Evolutionary conservation across 441 rosid species (phyloP), one percentile per base, ranked within the genome.

Genomic region (Manihot esculenta): DNA sequence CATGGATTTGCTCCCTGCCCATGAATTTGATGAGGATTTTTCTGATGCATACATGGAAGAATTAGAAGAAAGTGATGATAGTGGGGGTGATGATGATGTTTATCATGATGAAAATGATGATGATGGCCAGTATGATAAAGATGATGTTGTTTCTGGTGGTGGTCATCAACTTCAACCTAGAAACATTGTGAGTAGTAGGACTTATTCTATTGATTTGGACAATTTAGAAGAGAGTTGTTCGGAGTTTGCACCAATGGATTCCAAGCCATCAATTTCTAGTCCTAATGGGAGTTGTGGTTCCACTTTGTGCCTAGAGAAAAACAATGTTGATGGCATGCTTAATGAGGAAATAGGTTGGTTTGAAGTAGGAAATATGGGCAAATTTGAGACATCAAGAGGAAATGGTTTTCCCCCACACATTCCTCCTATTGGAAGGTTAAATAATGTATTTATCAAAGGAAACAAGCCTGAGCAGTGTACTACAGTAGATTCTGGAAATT

Each of bases 11-110:
- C 76, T 80, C 81, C 89, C 92, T 64, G 78, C 79, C 24, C 72
- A 66, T 77, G 88, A 82, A 57, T 76, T 85, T 26, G 89, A 87
- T 68, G 77, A 84, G 73, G 90, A 86, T 82, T 92, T 81, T 60
- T 41, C 76, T 62, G 87, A 89, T 83, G 96, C 92, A 30, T 94
- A 94, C 76, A 72, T 83, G 82, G 97, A 92, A 79, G 89, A 87
- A 57, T 73, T 82, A 72, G 87, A 76, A 75, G 98, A 85, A 76
- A 90, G 93, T 65, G 93, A 83, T 71, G 92, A 85, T 20, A 79
- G 66, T 5, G 77, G 61, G 26, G 59, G 48, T 69, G 72, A 21
- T 8, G 69, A 74, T 74, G 72, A 56, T 26, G 45, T 62, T 67
- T 42, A 62, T 69, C 62, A 38, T 63, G 55, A 51, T 24, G 10